phyloP scores from a whole-genome alignment of 768 basidiomycete genomes.

The Lepiota venenata region DNA sequence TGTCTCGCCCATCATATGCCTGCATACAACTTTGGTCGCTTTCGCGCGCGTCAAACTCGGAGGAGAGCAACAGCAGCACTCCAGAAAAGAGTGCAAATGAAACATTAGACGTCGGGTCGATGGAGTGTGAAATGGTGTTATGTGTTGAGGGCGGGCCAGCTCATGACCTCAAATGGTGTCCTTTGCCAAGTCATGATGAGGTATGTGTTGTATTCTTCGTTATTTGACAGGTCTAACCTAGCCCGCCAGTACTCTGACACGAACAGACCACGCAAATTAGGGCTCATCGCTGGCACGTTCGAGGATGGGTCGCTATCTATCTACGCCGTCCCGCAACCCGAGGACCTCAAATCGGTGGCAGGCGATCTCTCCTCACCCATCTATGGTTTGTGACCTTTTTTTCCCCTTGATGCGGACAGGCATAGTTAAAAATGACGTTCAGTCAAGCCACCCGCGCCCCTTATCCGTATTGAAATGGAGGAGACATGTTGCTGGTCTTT shows the following conservation, averaged over 20 bases:
- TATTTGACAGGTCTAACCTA: background rate
- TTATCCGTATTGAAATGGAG: conserved; percentile 69
- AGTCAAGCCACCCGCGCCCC: conserved; percentile 63
- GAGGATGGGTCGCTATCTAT: conserved; percentile 84
- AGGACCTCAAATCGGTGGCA: conserved; percentile 33
- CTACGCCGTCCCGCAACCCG: conserved; percentile 77
- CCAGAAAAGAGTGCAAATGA: conserved; percentile 6
- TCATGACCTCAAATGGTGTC: conserved; percentile 89
- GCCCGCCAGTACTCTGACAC: conserved; percentile 11
- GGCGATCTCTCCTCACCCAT: conserved; percentile 33
- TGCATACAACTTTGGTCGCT: conserved; percentile 89
- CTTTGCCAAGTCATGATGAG: conserved; percentile 74
- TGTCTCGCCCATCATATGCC: conserved; percentile 49
- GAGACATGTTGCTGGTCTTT: conserved; percentile 76
- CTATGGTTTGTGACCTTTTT: conserved; percentile 39
- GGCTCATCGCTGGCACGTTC: conserved; percentile 81
- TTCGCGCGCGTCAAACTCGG: conserved; percentile 5
- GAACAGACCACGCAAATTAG: conserved; percentile 55
- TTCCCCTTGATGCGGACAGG: background rate
- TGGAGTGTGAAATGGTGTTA: conserved; percentile 81
- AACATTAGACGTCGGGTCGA: conserved; percentile 33
- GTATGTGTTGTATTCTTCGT: conserved; percentile 20
- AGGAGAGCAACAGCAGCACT: conserved; percentile 12
- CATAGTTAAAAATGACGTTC: background rate
- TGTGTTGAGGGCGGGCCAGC: conserved; percentile 82